These are phyloP conservation scores for Saccharum spontaneum DNA, from an alignment of 176 grass and related monocot genomes.

Conservation along the genomic window DNA sequence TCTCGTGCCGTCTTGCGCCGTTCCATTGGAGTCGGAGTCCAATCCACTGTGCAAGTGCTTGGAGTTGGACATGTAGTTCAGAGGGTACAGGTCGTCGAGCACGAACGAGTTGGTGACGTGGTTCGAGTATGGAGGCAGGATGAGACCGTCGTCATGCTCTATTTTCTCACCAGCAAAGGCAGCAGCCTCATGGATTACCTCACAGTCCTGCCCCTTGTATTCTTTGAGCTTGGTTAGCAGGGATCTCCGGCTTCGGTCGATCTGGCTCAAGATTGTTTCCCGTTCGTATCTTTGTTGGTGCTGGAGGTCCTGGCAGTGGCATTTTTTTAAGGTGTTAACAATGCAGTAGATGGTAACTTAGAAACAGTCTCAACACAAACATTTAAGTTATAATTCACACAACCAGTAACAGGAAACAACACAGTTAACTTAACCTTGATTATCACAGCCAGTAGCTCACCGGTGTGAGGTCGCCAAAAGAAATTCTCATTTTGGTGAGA, in stretches of 20 bases:
- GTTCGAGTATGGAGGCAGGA: conserved; percentile 59
- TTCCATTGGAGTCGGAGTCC: conserved; percentile 3
- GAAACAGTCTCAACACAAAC: neutral
- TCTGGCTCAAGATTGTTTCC: conserved; percentile 68
- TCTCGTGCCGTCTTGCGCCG: neutral
- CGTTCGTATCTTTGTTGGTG: conserved; percentile 84
- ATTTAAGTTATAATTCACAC: neutral
- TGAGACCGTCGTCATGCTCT: conserved; percentile 67
- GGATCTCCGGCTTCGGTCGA: conserved; percentile 60
- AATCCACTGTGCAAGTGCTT: conserved; percentile 35
- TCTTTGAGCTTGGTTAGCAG: conserved; percentile 76
- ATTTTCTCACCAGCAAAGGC: conserved; percentile 73
- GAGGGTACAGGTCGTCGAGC: conserved; percentile 53
- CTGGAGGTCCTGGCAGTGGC: conserved; percentile 58
- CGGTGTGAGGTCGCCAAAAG: neutral
- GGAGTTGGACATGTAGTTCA: conserved; percentile 33
- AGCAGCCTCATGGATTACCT: conserved; percentile 74
- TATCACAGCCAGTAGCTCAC: neutral
- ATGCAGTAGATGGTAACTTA: neutral
- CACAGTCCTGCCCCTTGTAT: conserved; percentile 76
- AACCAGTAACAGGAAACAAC: neutral
- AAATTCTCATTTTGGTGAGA: neutral
- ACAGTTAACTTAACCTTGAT: too few relatives aligned
- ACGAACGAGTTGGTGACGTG: conserved; percentile 64
- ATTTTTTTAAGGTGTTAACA: neutral